Conservation (phyloP, 140 eudicot species). For the Anethum foeniculum region DNA sequence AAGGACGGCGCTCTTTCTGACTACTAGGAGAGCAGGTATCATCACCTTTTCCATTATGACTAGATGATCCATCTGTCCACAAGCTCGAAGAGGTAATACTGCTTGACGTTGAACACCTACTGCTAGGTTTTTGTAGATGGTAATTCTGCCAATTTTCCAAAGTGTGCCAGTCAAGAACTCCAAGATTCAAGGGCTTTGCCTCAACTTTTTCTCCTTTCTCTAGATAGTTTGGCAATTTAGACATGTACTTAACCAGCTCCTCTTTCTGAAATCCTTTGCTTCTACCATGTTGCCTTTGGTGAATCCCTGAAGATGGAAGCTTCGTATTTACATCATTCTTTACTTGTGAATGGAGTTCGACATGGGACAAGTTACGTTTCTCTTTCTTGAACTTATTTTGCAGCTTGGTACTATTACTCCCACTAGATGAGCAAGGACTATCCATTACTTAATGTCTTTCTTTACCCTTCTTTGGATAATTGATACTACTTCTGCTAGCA, state of each 20-base stretch:
- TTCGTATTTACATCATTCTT: constrained; percentile 28
- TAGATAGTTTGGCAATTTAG: constrained; percentile 65
- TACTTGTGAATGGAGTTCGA: constrained; percentile 35
- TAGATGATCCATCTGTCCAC: constrained; percentile 38
- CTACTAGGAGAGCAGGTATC: constrained; percentile 40
- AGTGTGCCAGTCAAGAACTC: constrained; percentile 30
- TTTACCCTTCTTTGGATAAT: background rate
- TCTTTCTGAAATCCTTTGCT: constrained; percentile 36
- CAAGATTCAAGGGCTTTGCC: constrained; percentile 6
- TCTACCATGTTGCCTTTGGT: constrained; percentile 16
- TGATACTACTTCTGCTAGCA: background rate
- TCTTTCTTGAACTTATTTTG: constrained; percentile 29
- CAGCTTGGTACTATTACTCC: constrained; percentile 23
- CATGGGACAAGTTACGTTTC: constrained; percentile 30
- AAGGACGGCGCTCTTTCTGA: constrained; percentile 31
- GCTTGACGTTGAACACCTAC: constrained; percentile 39
- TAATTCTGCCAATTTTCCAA: constrained; percentile 60
- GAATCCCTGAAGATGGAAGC: constrained; percentile 24
- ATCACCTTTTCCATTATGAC: constrained; percentile 39
- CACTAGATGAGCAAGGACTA: constrained; percentile 21
- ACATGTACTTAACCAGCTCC: constrained; percentile 68
- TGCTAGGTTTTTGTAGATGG: constrained; percentile 20
- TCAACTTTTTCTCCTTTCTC: constrained; percentile 24
- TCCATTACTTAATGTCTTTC: constrained; percentile 17
- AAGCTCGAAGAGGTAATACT: constrained; percentile 32